Evolutionary conservation across 441 rosid species (phyloP).

Genomic region (Geranium incanum): DNA sequence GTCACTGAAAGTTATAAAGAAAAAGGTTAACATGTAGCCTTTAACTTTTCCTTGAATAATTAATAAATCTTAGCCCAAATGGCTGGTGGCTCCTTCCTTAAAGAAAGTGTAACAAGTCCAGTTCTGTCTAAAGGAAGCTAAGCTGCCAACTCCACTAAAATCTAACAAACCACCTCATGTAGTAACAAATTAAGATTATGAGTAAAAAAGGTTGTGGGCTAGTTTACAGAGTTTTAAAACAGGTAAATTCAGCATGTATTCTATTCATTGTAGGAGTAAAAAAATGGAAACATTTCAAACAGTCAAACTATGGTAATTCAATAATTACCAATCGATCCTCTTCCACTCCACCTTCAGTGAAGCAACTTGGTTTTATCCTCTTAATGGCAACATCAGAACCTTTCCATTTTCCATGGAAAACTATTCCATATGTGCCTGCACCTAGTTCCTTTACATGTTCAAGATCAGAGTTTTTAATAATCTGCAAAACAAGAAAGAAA

Average conservation of each 20-base stretch:
- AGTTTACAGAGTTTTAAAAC: background rate
- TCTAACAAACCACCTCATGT: background rate
- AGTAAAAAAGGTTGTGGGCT: background rate
- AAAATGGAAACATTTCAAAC: background rate
- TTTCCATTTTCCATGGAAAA: constrained; percentile 39
- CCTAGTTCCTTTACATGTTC: constrained; percentile 33
- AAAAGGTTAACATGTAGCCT: too few species aligned
- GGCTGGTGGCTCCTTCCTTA: too few species aligned
- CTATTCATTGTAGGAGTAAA: background rate
- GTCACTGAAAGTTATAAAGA: too few species aligned
- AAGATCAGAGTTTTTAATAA: constrained; percentile 30
- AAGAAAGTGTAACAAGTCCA: background rate
- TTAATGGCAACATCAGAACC: constrained; percentile 41
- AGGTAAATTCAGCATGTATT: background rate
- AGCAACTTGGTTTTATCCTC: constrained; percentile 33
- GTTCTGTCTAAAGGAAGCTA: background rate
- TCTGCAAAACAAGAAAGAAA: constrained; percentile 22
- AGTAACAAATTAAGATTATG: background rate
- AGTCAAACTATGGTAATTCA: background rate
- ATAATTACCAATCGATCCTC: constrained; percentile 29
- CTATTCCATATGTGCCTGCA: constrained; percentile 38
- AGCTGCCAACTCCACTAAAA: background rate
- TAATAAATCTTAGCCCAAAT: too few species aligned
- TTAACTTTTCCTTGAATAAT: too few species aligned
- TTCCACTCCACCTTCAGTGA: constrained; percentile 18